A percentile compares a stretch with the other conserved stretches of the same genome.
These are phyloP conservation scores for Diutina siamensis DNA, from an alignment of 1,139 yeast genomes.

Conservation along the genomic window DNA sequence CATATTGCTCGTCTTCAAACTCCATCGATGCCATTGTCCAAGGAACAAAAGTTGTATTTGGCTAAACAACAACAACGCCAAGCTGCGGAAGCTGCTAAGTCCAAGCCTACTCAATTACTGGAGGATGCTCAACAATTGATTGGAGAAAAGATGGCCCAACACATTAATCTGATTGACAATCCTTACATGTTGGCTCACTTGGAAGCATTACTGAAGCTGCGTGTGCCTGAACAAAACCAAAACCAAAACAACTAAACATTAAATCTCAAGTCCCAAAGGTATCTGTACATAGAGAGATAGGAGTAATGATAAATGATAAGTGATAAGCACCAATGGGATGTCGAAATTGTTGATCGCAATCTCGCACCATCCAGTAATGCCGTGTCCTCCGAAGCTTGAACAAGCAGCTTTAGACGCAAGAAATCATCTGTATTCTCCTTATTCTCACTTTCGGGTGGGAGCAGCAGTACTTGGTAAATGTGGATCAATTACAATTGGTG, in stretches of 20 bases:
- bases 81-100: constrained; percentile 18
- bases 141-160: constrained; percentile 56
- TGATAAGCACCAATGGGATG: too few species aligned
- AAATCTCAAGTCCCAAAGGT: too few species aligned
- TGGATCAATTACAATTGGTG: constrained; percentile 51
- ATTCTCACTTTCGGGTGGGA: constrained; percentile 45
- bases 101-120: constrained; percentile 33
- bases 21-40: constrained; percentile 73
- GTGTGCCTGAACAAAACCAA: background rate
- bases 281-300: background rate
- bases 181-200: constrained; percentile 12
- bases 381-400: background rate
- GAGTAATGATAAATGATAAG: background rate
- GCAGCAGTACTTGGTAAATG: constrained; percentile 50
- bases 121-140: constrained; percentile 60
- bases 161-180: constrained; percentile 30
- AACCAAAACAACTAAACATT: too few species aligned
- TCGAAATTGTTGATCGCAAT: background rate
- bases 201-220: constrained; percentile 4
- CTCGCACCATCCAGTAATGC: background rate
- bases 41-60: constrained; percentile 49
- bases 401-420: constrained; percentile 2
- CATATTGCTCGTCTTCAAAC: constrained; percentile 55
- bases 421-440: constrained; percentile 1
- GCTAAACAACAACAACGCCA: constrained; percentile 44